Evolutionary conservation across 345 rosid species (phyloP).

Genomic region (Acer saccharum): DNA sequence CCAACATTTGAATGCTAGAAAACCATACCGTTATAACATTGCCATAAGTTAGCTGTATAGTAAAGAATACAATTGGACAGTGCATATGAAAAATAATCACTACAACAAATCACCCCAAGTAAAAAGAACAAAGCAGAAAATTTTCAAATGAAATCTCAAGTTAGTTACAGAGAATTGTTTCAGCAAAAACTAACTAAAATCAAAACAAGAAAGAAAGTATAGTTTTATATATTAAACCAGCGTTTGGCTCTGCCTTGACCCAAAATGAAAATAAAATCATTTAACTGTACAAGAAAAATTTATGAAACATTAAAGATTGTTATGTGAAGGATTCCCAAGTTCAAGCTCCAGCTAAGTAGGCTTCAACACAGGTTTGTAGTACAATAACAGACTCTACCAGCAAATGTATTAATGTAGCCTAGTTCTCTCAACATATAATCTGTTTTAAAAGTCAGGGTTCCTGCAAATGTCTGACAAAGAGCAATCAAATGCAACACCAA

Average conservation of each 20-base stretch:
- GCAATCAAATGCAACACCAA: not conserved
- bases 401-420: not conserved
- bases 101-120: not conserved
- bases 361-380: not conserved
- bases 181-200: not conserved
- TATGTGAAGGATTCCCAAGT: not conserved
- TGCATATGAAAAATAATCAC: constrained; percentile 8
- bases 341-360: not conserved
- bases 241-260: not conserved
- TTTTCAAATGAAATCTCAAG: not conserved
- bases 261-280: not conserved
- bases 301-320: not conserved
- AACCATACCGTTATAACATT: constrained; percentile 26
- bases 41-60: constrained; percentile 24
- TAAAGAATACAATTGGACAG: constrained; percentile 9
- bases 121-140: not conserved
- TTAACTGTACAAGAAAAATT: not conserved
- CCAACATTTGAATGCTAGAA: constrained; percentile 96
- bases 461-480: not conserved
- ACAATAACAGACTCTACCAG: not conserved
- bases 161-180: not conserved
- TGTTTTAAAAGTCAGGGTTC: not conserved
- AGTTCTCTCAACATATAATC: not conserved
- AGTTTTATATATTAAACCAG: not conserved
- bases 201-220: not conserved